These are phyloP conservation scores for Lachnellula arida DNA, from an alignment of 2,329 filamentous ascomycete species.

Conservation along the genomic window DNA sequence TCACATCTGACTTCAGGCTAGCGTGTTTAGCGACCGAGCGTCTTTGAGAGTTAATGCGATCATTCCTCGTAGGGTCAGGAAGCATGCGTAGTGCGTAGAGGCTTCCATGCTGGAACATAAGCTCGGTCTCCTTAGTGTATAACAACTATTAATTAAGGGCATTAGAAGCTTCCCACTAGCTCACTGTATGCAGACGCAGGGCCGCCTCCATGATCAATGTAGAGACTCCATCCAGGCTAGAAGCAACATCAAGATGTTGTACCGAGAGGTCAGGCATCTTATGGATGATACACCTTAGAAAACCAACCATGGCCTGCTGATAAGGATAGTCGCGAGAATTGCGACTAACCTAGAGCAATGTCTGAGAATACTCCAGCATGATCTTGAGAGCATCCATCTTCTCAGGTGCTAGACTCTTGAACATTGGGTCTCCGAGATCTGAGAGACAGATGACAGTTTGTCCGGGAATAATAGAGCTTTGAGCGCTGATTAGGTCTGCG, in stretches of 20 bases:
- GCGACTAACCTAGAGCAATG: slow-evolving; percentile 20
- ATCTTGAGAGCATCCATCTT: slow-evolving; percentile 22
- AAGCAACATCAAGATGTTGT: slow-evolving; percentile 16
- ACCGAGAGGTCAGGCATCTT: slow-evolving; percentile 14
- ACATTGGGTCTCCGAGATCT: slow-evolving; percentile 31
- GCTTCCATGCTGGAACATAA: slow-evolving; percentile 9
- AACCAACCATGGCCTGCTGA: slow-evolving; percentile 9
- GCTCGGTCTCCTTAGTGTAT: slow-evolving; percentile 20
- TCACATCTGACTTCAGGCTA: slow-evolving; percentile 1
- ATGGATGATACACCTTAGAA: slow-evolving; percentile 3
- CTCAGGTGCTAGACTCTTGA: slow-evolving; percentile 19
- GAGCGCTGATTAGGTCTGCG: slow-evolving; percentile 4
- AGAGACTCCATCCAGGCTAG: not conserved
- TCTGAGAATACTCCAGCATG: slow-evolving; percentile 10
- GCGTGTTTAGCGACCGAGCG: slow-evolving; percentile 5
- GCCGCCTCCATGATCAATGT: slow-evolving; percentile 9
- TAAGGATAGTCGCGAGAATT: slow-evolving; percentile 13
- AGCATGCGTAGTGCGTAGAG: slow-evolving; percentile 11
- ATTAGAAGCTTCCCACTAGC: not conserved
- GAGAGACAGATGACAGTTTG: slow-evolving; percentile 18
- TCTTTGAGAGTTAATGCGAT: slow-evolving; percentile 10
- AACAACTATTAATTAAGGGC: not conserved
- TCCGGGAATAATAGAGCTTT: not conserved
- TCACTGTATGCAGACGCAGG: slow-evolving; percentile 6
- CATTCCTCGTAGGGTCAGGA: slow-evolving; percentile 1